These are phyloP conservation scores for Metschnikowia arizonensis DNA, from an alignment of 805 yeast species.

Conservation along the genomic window DNA sequence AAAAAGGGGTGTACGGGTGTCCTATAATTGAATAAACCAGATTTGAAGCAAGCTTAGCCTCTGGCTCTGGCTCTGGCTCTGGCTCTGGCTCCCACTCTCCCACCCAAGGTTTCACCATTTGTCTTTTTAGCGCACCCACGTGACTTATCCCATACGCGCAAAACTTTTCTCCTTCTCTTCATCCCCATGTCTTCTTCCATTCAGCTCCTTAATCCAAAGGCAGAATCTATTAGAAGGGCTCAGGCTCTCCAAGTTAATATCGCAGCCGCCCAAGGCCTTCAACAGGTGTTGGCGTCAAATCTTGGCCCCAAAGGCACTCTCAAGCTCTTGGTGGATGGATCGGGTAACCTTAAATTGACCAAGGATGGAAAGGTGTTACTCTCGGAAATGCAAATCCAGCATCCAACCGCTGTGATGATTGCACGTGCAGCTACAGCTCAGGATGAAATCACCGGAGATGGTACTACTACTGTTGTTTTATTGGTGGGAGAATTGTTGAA, in stretches of 20 bases:
- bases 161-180: neutral
- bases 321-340: constrained; percentile 95
- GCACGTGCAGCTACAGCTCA: constrained; percentile 98
- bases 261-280: constrained; percentile 95
- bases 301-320: constrained; percentile 96
- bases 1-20: too few species aligned
- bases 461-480: constrained; percentile 92
- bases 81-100: too few species aligned
- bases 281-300: constrained; percentile 85
- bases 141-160: neutral
- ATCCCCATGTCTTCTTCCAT: constrained; percentile 51
- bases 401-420: constrained; percentile 47
- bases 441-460: constrained; percentile 99
- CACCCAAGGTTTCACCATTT: too few species aligned
- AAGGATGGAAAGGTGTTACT: constrained; percentile 94
- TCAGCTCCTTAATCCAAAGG: constrained; percentile 93
- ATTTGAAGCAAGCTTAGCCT: too few species aligned
- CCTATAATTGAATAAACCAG: too few species aligned
- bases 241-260: constrained; percentile 95
- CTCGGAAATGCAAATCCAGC: constrained; percentile 89
- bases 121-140: too few species aligned
- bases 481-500: constrained; percentile 91
- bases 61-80: too few species aligned
- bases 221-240: constrained; percentile 91
- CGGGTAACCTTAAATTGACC: constrained; percentile 91